Conservation (phyloP, 208 protist genomes). For the Novymonas esmeraldas region DNA sequence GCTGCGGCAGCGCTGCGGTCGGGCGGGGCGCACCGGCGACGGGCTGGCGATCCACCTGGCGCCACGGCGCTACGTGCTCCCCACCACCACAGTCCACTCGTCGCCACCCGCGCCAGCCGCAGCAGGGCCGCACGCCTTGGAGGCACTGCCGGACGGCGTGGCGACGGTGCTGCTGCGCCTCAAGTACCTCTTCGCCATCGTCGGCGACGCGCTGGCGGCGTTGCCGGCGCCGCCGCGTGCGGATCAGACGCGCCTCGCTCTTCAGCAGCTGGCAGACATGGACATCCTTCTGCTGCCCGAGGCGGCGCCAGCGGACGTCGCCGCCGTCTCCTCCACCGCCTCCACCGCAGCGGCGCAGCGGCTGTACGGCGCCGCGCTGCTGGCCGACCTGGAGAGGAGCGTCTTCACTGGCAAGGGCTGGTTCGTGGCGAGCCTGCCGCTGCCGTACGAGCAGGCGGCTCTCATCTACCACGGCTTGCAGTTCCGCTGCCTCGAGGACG, state of each 20-base stretch:
- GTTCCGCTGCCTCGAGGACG: conserved; percentile 80
- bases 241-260: conserved; percentile 28
- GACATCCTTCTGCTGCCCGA: conserved; percentile 37
- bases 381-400: conserved; percentile 29
- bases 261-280: conserved; percentile 58
- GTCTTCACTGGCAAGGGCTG: conserved; percentile 53
- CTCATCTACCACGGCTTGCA: conserved; percentile 69
- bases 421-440: conserved; percentile 61
- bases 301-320: neutral
- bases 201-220: conserved; percentile 33
- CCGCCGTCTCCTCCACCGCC: too few species aligned
- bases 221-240: conserved; percentile 42
- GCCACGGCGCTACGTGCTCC: conserved; percentile 35
- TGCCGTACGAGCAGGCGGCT: conserved; percentile 58
- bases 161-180: conserved; percentile 58
- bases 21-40: conserved; percentile 69
- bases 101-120: neutral
- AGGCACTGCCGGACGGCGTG: conserved; percentile 40
- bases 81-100: neutral
- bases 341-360: too few species aligned
- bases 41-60: conserved; percentile 75
- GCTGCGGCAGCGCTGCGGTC: conserved; percentile 62
- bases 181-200: conserved; percentile 48
- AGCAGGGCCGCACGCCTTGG: conserved; percentile 10
- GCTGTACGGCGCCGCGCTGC: neutral